phyloP scores from a whole-genome alignment of 2,329 filamentous ascomycete genomes.

The Dryadomyces sulphureus region DNA sequence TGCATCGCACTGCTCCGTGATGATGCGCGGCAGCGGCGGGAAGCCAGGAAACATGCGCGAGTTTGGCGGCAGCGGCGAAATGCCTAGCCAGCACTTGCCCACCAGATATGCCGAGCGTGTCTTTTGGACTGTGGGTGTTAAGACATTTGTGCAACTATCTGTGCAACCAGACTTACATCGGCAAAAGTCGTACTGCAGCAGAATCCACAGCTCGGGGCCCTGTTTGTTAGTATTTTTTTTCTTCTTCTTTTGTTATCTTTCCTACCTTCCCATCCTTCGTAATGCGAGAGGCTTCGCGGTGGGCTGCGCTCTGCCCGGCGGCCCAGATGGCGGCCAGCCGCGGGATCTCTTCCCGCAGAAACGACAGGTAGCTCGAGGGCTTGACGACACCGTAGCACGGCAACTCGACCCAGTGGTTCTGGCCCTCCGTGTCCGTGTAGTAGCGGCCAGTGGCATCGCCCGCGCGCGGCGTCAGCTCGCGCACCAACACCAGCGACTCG shows the following conservation, averaged over 20 bases:
- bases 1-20: slow-evolving; percentile 10
- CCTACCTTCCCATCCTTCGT: background rate
- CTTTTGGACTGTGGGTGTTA: slow-evolving; percentile 9
- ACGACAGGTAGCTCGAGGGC: background rate
- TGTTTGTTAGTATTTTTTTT: background rate
- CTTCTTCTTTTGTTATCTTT: background rate
- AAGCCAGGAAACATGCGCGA: background rate
- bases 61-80: slow-evolving; percentile 3
- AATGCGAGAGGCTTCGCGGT: no score
- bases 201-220: slow-evolving; percentile 7
- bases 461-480: slow-evolving; percentile 5
- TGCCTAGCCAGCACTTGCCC: slow-evolving; percentile 1
- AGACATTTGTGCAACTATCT: no score
- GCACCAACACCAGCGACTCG: slow-evolving; percentile 1
- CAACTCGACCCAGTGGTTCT: slow-evolving; percentile 7
- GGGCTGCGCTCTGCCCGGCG: slow-evolving; percentile 1
- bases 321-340: slow-evolving; percentile 2
- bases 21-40: slow-evolving; percentile 8
- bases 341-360: slow-evolving; percentile 1
- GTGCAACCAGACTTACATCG: no score
- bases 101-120: slow-evolving; percentile 3
- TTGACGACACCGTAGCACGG: slow-evolving; percentile 8
- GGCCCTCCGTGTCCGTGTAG: slow-evolving; percentile 6
- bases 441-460: slow-evolving; percentile 9
- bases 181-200: slow-evolving; percentile 10